Evolutionary conservation across 768 basidiomycete species (phyloP).

Genomic region (Obba rivulosa): DNA sequence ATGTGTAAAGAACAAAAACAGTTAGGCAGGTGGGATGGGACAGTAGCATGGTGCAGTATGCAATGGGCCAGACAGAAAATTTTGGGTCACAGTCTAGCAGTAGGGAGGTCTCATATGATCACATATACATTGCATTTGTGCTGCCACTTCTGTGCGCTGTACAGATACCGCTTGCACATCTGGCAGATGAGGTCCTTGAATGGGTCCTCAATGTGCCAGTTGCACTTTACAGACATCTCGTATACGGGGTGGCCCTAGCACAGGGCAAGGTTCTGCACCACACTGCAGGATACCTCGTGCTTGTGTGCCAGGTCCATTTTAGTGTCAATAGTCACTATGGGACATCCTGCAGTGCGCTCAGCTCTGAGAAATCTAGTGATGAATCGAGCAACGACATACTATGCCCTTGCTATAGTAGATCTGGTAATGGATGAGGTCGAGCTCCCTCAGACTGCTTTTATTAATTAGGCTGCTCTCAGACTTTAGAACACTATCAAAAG

Average conservation of each 20-base stretch:
- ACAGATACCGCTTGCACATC: constrained; percentile 64
- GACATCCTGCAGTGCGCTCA: constrained; percentile 37
- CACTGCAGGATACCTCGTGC: constrained; percentile 64
- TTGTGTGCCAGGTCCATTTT: constrained; percentile 78
- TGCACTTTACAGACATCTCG: constrained; percentile 83
- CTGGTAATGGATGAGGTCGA: constrained; percentile 75
- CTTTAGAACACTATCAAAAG: too few species aligned
- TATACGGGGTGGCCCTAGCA: constrained; percentile 75
- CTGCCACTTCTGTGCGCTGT: constrained; percentile 31
- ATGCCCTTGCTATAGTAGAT: constrained; percentile 76
- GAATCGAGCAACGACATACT: constrained; percentile 35
- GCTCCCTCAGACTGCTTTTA: constrained; percentile 74
- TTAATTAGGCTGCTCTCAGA: constrained; percentile 70
- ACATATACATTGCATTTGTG: constrained; percentile 26
- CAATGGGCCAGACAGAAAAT: too few species aligned
- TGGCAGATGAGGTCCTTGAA: constrained; percentile 74
- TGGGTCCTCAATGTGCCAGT: constrained; percentile 75
- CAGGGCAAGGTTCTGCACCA: constrained; percentile 58
- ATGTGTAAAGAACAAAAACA: too few species aligned
- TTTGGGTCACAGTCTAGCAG: too few species aligned
- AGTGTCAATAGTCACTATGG: constrained; percentile 88
- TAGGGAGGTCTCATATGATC: constrained; percentile 28
- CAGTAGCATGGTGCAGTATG: too few species aligned
- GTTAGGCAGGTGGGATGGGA: too few species aligned
- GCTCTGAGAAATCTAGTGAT: background rate